Conservation (phyloP, 2,329 filamentous ascomycete species). For the Cadophora sp. region DNA sequence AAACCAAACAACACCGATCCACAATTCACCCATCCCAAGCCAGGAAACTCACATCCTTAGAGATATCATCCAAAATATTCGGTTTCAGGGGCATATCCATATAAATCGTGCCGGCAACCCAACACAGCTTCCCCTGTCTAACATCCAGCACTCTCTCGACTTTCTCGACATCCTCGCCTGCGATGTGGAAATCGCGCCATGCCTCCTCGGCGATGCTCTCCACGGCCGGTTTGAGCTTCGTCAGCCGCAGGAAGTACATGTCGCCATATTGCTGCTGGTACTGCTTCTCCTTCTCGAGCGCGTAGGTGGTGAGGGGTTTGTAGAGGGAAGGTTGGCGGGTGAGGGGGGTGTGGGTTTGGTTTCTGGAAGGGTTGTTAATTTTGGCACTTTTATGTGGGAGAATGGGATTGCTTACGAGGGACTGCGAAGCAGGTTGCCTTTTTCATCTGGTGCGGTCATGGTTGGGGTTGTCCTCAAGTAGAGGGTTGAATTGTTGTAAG, state of each 20-base stretch:
- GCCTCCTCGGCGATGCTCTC: constrained; percentile 75
- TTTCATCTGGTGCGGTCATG: constrained; percentile 38
- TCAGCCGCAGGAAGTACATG: constrained; percentile 93
- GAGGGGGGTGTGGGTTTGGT: constrained; percentile 44
- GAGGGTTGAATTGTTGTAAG: neutral
- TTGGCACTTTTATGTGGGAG: neutral
- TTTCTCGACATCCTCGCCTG: constrained; percentile 73
- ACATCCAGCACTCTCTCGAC: constrained; percentile 95
- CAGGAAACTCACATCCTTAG: constrained; percentile 75
- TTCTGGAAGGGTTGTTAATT: constrained; percentile 27
- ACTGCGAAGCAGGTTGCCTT: constrained; percentile 53
- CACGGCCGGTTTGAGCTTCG: constrained; percentile 84
- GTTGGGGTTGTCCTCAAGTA: neutral
- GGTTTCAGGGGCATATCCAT: constrained; percentile 98
- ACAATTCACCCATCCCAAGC: neutral
- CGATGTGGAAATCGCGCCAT: constrained; percentile 82
- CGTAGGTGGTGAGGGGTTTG: constrained; percentile 77
- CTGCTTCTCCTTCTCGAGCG: constrained; percentile 71
- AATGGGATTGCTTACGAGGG: constrained; percentile 53
- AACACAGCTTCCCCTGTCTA: constrained; percentile 92
- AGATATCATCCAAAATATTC: constrained; percentile 92
- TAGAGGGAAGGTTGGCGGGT: constrained; percentile 68
- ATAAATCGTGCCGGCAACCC: constrained; percentile 93
- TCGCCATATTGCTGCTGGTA: constrained; percentile 97
- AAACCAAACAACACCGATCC: neutral